Base-by-base conservation (phyloP, 129 eudicot species). In the Cynara cardunculus region DNA sequence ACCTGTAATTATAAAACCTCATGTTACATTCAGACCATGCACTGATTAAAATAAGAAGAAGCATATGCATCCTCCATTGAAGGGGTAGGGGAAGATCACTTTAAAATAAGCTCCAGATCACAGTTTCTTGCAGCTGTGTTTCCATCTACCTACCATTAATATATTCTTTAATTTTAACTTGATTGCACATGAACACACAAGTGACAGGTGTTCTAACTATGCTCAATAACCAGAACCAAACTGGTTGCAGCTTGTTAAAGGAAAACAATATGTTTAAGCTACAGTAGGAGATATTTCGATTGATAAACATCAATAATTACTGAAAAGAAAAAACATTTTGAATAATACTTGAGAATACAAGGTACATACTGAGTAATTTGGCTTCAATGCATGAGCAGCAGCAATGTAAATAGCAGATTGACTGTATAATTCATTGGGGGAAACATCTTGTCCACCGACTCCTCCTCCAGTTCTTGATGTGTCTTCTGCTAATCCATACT, bases 401-500 rank as follows among this genome's bases (percentile, higher is more conserved):
- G 99, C 99, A 85, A 95, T 92, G 79, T 95, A 95, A 78, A 95
- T 89, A 59, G 97, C 99, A 81, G 96, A 89, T 74, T 92, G 96
- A 78, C 97, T 90, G 87, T 92, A 95, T 71, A 95, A 88, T 70
- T 95, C 99, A 32, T 90, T 81, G 10, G 96, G 86, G 27, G 94
- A 89, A 68, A 90, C 89, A 31, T 95, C 99, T 74, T 92, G 89
- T 56, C 87, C 85, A 13, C 80, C 76, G 34, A 81, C 49, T 53
- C 88, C 19, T 56, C 92, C 94, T 32, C 99, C 99, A 53, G 90
- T 85, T 92, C 99, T 92, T 75, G 96, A 89, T 14, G 94, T 89
- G 88, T 92, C 99, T 77, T 95, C 99, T 71, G 99, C 97, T 92
- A 95, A 86, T 75, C 99, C 99, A 85, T 95, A 95, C 97, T 94